A percentile compares a stretch with the other conserved stretches of the same genome.
Evolutionary conservation across 2,329 filamentous ascomycete genomes (phyloP).

Genomic region (Venturia asperata): DNA sequence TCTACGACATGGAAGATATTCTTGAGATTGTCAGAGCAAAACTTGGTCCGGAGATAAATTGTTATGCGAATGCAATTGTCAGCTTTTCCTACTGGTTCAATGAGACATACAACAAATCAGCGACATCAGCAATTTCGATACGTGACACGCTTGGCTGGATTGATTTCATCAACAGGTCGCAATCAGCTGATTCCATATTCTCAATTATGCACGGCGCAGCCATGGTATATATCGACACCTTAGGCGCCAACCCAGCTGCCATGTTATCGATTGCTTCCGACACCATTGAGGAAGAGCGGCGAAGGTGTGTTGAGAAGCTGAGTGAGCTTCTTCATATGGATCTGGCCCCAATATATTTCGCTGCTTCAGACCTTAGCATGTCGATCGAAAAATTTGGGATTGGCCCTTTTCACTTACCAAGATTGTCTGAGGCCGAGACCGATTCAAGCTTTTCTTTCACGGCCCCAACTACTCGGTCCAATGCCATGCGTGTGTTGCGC

Average conservation of each 20-base stretch:
- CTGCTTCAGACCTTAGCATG: slow-evolving; percentile 52
- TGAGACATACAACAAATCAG: slow-evolving; percentile 65
- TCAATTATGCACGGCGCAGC: slow-evolving; percentile 76
- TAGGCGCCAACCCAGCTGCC: slow-evolving; percentile 90
- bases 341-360: slow-evolving; percentile 58
- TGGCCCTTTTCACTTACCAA: slow-evolving; percentile 65
- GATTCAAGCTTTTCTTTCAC: slow-evolving; percentile 68
- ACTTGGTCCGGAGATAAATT: slow-evolving; percentile 49
- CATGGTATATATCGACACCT: slow-evolving; percentile 90
- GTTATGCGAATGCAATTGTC: slow-evolving; percentile 64
- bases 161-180: slow-evolving; percentile 73
- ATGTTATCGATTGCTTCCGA: slow-evolving; percentile 66
- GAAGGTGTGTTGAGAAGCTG: slow-evolving; percentile 65
- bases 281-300: slow-evolving; percentile 63
- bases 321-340: slow-evolving; percentile 59
- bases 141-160: slow-evolving; percentile 92
- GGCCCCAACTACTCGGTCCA: slow-evolving; percentile 81
- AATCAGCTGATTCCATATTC: slow-evolving; percentile 42
- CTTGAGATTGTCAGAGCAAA: slow-evolving; percentile 79
- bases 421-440: slow-evolving; percentile 42
- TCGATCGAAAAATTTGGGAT: slow-evolving; percentile 53
- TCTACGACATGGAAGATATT: slow-evolving; percentile 80
- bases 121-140: slow-evolving; percentile 74
- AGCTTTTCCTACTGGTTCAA: slow-evolving; percentile 93
- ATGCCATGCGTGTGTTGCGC: slow-evolving; percentile 83